phyloP scores from a whole-genome alignment of 257 asterid species.

The Nemophila menziesii region DNA sequence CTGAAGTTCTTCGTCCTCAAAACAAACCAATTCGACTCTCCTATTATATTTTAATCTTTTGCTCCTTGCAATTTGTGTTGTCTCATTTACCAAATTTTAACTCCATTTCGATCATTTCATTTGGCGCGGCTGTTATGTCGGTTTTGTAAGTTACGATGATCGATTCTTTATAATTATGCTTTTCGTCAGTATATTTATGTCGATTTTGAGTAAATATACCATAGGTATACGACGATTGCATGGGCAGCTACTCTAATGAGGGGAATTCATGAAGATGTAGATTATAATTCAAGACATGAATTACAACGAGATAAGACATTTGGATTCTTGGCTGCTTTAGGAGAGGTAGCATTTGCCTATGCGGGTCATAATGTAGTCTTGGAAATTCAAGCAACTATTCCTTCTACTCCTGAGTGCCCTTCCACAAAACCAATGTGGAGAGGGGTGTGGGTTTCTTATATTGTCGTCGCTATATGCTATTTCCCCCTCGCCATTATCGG shows the following conservation, averaged over 20 bases:
- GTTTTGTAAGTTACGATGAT: constrained; percentile 27
- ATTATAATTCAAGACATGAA: constrained; percentile 16
- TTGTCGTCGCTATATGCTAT: constrained; percentile 44
- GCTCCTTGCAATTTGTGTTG: constrained; percentile 26
- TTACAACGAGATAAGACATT: constrained; percentile 15
- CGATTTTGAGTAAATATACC: too few species aligned
- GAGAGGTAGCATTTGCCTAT: constrained; percentile 53
- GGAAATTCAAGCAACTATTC: constrained; percentile 63
- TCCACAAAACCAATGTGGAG: constrained; percentile 65
- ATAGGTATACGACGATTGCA: constrained; percentile 49
- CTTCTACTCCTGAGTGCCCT: constrained; percentile 50
- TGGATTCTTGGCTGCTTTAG: constrained; percentile 44
- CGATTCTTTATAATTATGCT: too few species aligned
- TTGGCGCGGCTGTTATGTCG: constrained; percentile 59
- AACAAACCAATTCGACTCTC: constrained; percentile 30
- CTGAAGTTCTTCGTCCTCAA: constrained; percentile 17
- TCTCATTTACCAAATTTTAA: constrained; percentile 53
- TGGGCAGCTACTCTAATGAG: constrained; percentile 29
- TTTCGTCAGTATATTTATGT: too few species aligned
- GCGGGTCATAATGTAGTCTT: constrained; percentile 66
- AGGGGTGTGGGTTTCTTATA: constrained; percentile 48
- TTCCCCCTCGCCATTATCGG: constrained; percentile 50
- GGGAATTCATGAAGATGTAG: constrained; percentile 22
- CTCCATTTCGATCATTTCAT: constrained; percentile 39
- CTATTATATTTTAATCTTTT: constrained; percentile 32